Evolutionary conservation across 2,329 filamentous ascomycete species (phyloP).

Genomic region (Plenodomus tracheiphilus): DNA sequence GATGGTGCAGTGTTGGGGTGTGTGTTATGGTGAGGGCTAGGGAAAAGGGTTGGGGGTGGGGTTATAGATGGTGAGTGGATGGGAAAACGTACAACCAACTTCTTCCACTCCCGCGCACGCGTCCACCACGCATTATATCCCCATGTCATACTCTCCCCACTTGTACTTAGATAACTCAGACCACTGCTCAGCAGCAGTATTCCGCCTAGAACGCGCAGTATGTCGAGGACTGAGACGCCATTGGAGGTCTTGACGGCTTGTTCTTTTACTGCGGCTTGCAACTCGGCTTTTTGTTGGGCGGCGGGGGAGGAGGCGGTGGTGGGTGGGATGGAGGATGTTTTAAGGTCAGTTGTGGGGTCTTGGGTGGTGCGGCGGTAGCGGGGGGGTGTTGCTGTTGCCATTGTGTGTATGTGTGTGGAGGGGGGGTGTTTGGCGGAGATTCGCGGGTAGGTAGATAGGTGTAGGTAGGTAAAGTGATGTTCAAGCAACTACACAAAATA

Average conservation of each 20-base stretch:
- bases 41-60: neutral
- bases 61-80: neutral
- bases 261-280: conserved; percentile 28
- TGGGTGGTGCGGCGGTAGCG: conserved; percentile 23
- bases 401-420: conserved; percentile 6
- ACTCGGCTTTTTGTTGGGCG: conserved; percentile 28
- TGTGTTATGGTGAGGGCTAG: neutral
- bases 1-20: neutral
- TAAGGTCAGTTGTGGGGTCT: conserved; percentile 13
- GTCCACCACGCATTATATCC: conserved; percentile 46
- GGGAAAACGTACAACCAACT: conserved; percentile 28
- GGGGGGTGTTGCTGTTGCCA: conserved; percentile 26
- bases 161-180: conserved; percentile 76
- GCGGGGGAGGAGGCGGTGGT: conserved; percentile 7
- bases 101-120: conserved; percentile 40
- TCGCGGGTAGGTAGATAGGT: neutral
- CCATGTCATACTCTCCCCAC: conserved; percentile 58
- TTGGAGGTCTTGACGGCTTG: conserved; percentile 24
- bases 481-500: too few species aligned
- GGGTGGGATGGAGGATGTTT: too few species aligned
- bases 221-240: conserved; percentile 57
- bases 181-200: conserved; percentile 67
- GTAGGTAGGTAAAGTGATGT: too few species aligned
- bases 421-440: neutral
- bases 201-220: conserved; percentile 70